Conservation (phyloP, 2,329 filamentous ascomycete genomes). For the Didymellaceae sp. region DNA sequence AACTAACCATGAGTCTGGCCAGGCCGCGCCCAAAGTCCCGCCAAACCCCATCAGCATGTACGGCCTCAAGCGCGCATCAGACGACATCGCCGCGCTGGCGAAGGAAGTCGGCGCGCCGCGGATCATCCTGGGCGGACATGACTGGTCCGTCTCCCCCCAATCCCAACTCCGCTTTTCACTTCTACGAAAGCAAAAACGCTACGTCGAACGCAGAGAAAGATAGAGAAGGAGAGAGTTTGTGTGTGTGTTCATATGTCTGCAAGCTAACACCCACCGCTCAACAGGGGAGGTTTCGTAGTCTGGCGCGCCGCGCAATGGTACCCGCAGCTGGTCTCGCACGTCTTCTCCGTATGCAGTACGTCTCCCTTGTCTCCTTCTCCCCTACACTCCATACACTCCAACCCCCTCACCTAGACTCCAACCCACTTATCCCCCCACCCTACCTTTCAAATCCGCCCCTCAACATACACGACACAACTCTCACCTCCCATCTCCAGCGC, state of each 20-base stretch:
- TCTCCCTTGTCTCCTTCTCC: not conserved
- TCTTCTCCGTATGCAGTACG: slow-evolving; percentile 76
- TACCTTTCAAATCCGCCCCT: not conserved
- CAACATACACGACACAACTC: not conserved
- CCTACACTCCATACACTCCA: no score
- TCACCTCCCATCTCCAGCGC: slow-evolving; percentile 39
- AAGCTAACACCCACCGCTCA: not conserved
- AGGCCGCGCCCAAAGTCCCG: slow-evolving; percentile 59
- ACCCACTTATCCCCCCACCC: not conserved
- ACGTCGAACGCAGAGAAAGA: no score
- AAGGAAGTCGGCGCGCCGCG: slow-evolving; percentile 60
- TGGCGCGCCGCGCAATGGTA: slow-evolving; percentile 75
- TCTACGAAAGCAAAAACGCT: no score
- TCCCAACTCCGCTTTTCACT: no score
- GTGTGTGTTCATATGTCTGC: no score
- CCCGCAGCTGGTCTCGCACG: slow-evolving; percentile 72
- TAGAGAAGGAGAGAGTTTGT: slow-evolving; percentile 12
- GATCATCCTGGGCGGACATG: slow-evolving; percentile 87
- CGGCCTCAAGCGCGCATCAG: slow-evolving; percentile 70
- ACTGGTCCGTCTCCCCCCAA: slow-evolving; percentile 63
- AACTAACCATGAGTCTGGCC: not conserved
- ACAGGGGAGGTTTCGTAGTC: slow-evolving; percentile 76
- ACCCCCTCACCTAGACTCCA: not conserved
- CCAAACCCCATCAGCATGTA: slow-evolving; percentile 69
- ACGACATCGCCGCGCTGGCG: slow-evolving; percentile 77